Evolutionary conservation across 768 basidiomycete species (phyloP).

Genomic region (Hygrocybe coccinea): DNA sequence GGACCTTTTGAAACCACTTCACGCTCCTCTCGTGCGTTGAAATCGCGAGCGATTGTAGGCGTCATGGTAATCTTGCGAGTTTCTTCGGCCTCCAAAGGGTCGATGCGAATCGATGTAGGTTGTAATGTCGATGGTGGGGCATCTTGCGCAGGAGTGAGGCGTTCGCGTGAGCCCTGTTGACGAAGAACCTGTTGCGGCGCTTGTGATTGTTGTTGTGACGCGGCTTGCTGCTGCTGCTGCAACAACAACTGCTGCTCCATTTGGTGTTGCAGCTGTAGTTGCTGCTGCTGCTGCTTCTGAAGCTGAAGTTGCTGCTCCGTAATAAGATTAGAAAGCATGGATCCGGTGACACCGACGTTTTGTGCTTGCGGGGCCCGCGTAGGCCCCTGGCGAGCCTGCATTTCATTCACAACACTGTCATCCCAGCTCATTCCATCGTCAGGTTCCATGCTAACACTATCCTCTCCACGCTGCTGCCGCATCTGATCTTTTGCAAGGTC

Average conservation of each 20-base stretch:
- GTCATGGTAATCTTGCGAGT: conserved; percentile 76
- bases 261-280: conserved; percentile 30
- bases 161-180: conserved; percentile 46
- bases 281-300: conserved; percentile 30
- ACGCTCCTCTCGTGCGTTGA: conserved; percentile 20
- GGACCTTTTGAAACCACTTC: conserved; percentile 18
- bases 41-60: conserved; percentile 67
- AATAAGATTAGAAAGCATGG: conserved; percentile 32
- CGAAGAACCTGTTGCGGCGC: conserved; percentile 32
- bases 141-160: conserved; percentile 27
- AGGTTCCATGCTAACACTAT: conserved; percentile 47
- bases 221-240: conserved; percentile 27
- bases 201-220: conserved; percentile 8
- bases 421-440: conserved; percentile 92
- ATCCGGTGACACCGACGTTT: conserved; percentile 28
- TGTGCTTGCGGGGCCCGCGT: conserved; percentile 19
- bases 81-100: conserved; percentile 65
- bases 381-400: conserved; percentile 32
- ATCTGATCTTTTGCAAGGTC: conserved; percentile 54
- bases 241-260: conserved; percentile 26
- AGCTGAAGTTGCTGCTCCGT: conserved; percentile 27
- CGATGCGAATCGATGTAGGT: conserved; percentile 37
- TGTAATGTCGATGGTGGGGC: conserved; percentile 18
- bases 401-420: conserved; percentile 54
- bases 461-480: conserved; percentile 28